Evolutionary conservation across 1,284 basidiomycete species (phyloP), one percentile per base, ranked within the genome.

Genomic region (Ceratobasidium sp.): DNA sequence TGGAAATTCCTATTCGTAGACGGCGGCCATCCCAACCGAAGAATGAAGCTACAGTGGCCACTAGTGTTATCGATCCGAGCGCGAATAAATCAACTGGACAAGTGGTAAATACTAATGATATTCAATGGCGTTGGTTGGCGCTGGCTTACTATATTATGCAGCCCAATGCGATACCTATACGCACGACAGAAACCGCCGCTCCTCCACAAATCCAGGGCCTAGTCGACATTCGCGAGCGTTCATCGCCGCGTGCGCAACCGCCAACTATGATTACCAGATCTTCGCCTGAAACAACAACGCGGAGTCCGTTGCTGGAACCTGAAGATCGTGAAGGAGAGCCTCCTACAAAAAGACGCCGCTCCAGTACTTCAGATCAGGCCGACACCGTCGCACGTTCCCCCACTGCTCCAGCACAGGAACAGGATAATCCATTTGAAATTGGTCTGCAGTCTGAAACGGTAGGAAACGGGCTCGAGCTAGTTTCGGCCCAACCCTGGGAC

Each of bases 401-500:
- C 22, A 12, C 34, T 56, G 31, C 35, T 15, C 54, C 54, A 10
- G n/a, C 54, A 10, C 32, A 56, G 27, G 54, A 56, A n/a, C n/a
- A 56, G 34, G 54, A 56, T 40, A 56, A 56, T 22, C 54, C 54
- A 40, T 56, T 56, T 40, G 25, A 53, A 42, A 35, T 65, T 54
- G 62, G 50, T 2, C 22, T 50, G 47, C 47, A 25, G n/a, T 15
- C 47, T 27, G 22, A 50, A 50, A 27, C 6, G 4, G 22, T 5
- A 50, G 25, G 29, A 50, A 50, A 29, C 17, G 38, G 17, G 7
- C 17, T 40, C 17, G 38, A 17, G 7, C 38, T 17, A 7, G 38
- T 40, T 40, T 40, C 38, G 38, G 38, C 17, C 47, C 47, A 50
- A 27, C 47, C 47, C 13, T 70, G 69, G 94, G 90, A 91, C 35